Base-by-base conservation (phyloP, 768 basidiomycete species). In the Lyophyllum atratum region DNA sequence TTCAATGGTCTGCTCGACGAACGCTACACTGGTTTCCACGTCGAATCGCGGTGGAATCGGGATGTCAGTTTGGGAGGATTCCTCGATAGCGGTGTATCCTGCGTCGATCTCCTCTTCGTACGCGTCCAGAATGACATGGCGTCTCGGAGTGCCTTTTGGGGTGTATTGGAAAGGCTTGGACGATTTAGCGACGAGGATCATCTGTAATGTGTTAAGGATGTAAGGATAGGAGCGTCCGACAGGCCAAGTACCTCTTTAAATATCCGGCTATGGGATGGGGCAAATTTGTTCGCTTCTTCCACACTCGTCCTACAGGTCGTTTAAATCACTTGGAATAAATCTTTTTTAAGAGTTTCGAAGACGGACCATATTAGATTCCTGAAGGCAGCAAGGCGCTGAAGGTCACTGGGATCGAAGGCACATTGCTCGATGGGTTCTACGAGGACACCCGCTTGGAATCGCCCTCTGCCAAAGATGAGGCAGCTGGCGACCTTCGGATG, bases 211-310 rank as follows among this genome's bases (percentile, higher is more conserved):
- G 24, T 34, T 11, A 29, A 12, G 19, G 8, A 17, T 24, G 2
- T 3, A 25, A 46, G 26, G 28, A 21, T 10, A 43, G 21, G 58
- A 9, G 17, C 17, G 11, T 3, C 12, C 19, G 15, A n/a, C 4
- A 15, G 49, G 9, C 42, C 51, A 19, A 63, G 39, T 11, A 74
- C 76, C 72, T 77, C 78, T 59, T 76, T 78, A 66, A 79, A 78
- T 4, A 81, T 60, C n/a, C 76, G 64, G 2, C 77, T 78, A 59
- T 79, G 77, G 31, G 74, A 67, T 14, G 78, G 78, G 0, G 76
- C 75, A 51, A 67, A 72, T 6, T 49, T 55, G 54, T 80, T 80
- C 50, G 74, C 66, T 55, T 71, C 65, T 43, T 76, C 70, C 4
- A 80, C 67, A 7, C 70, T 77, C 0, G 76, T 68, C 77, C 77